phyloP scores from a whole-genome alignment of 345 rosid genomes.

The Acer campestre region DNA sequence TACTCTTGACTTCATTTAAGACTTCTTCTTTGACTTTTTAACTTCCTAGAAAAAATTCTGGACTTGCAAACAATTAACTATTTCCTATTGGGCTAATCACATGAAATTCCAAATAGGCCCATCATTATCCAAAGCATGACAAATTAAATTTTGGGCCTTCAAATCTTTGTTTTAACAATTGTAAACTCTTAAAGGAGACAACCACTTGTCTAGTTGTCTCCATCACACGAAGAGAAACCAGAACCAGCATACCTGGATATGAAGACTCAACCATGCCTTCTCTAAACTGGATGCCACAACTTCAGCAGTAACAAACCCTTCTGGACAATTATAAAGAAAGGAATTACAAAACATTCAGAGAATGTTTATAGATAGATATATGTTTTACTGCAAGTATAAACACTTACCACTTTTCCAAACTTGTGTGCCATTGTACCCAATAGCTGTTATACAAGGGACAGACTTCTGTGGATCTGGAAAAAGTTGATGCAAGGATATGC shows the following conservation, averaged over 20 bases:
- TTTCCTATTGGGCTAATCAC: not conserved
- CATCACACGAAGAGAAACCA: not conserved
- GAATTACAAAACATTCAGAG: slow-evolving; percentile 1
- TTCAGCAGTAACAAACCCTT: slow-evolving; percentile 75
- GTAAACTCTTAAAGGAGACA: not conserved
- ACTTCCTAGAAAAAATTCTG: not conserved
- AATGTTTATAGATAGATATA: not conserved
- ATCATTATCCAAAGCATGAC: not conserved
- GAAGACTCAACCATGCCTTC: slow-evolving; percentile 83
- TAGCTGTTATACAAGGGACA: slow-evolving; percentile 75
- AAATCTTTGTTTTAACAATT: not conserved
- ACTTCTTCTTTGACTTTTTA: not conserved
- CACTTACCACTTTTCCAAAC: slow-evolving; percentile 76
- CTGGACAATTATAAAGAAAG: slow-evolving; percentile 41
- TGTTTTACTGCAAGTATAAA: not conserved
- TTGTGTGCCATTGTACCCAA: slow-evolving; percentile 82
- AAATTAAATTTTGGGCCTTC: not conserved
- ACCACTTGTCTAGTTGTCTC: not conserved
- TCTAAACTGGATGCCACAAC: slow-evolving; percentile 69
- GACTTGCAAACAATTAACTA: not conserved
- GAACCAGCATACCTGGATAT: slow-evolving; percentile 61
- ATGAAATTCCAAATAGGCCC: not conserved
- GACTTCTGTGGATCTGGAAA: slow-evolving; percentile 69
- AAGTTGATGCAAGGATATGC: slow-evolving; percentile 62
- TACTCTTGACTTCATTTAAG: not conserved